These are phyloP conservation scores for Talaromyces stipitatus DNA, from an alignment of 495 filamentous ascomycete genomes.

Conservation along the genomic window DNA sequence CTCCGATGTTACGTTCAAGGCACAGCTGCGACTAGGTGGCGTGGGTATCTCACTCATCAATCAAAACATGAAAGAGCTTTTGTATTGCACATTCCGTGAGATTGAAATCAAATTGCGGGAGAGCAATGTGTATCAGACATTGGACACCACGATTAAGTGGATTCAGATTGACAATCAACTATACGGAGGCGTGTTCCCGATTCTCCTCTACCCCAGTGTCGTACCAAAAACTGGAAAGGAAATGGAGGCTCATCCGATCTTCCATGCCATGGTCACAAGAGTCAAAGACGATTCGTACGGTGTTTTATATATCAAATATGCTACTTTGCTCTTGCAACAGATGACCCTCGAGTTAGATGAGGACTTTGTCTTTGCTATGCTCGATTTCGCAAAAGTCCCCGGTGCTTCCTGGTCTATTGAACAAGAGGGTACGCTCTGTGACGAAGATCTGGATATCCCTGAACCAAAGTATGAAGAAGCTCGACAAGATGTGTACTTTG, in stretches of 20 bases:
- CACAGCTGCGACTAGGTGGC: constrained; percentile 78
- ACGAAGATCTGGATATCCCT: constrained; percentile 83
- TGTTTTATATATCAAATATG: constrained; percentile 97
- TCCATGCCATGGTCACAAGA: constrained; percentile 82
- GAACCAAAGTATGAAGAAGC: constrained; percentile 78
- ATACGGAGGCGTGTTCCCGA: constrained; percentile 96
- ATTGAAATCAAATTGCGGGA: constrained; percentile 87
- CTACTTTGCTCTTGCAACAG: constrained; percentile 86
- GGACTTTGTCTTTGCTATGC: constrained; percentile 91
- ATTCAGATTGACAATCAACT: constrained; percentile 99
- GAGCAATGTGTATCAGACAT: constrained; percentile 84
- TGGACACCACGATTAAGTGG: constrained; percentile 90
- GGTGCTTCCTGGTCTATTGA: constrained; percentile 87
- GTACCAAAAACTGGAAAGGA: constrained; percentile 97
- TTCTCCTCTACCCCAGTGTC: constrained; percentile 95
- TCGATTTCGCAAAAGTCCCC: constrained; percentile 92
- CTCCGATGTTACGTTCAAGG: constrained; percentile 79
- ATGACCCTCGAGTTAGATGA: constrained; percentile 98
- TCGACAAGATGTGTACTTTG: constrained; percentile 94
- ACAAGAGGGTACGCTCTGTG: constrained; percentile 76
- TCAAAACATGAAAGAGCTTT: constrained; percentile 79
- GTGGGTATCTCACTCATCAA: constrained; percentile 94
- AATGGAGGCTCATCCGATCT: constrained; percentile 90
- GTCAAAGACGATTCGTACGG: constrained; percentile 98
- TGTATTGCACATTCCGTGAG: constrained; percentile 90